Evolutionary conservation across 805 yeast genomes (phyloP).

Genomic region (Clavispora fructus): DNA sequence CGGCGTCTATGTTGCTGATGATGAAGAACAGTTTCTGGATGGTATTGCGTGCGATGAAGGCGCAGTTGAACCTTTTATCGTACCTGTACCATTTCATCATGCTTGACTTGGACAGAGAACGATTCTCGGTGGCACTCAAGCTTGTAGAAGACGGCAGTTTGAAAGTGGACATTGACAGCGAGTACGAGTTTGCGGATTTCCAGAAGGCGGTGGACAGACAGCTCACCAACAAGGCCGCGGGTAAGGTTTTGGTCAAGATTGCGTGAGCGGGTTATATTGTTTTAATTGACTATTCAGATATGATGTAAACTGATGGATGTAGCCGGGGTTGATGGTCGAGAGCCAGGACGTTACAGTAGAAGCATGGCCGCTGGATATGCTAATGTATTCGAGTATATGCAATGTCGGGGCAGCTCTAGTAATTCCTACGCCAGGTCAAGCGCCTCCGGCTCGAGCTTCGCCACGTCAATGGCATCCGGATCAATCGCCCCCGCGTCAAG

Average conservation of each 20-base stretch:
- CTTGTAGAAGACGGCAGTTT: slow-evolving; percentile 43
- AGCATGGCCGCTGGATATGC: background rate
- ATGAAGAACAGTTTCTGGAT: background rate
- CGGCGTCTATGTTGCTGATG: background rate
- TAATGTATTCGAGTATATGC: background rate
- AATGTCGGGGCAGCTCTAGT: background rate
- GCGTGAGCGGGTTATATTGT: too few relatives aligned
- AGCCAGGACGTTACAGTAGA: too few relatives aligned
- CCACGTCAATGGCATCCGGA: too few relatives aligned
- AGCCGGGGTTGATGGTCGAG: too few relatives aligned
- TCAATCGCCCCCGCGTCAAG: background rate
- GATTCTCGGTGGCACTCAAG: slow-evolving; percentile 25
- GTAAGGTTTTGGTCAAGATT: slow-evolving; percentile 54
- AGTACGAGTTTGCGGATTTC: slow-evolving; percentile 44
- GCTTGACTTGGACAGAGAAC: slow-evolving; percentile 6
- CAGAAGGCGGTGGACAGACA: slow-evolving; percentile 47
- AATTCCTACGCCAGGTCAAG: too few relatives aligned
- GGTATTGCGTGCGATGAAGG: slow-evolving; percentile 6
- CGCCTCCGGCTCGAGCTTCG: too few relatives aligned
- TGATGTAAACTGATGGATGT: too few relatives aligned
- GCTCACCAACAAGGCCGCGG: slow-evolving; percentile 47
- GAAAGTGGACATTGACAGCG: slow-evolving; percentile 49
- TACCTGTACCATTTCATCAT: slow-evolving; percentile 22
- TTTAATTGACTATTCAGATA: too few relatives aligned
- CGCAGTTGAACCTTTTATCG: slow-evolving; percentile 16